A percentile compares a stretch with the other conserved stretches of the same genome.
Evolutionary conservation across 2,329 filamentous ascomycete species (phyloP).

Genomic region (Apiospora kogelbergensis): DNA sequence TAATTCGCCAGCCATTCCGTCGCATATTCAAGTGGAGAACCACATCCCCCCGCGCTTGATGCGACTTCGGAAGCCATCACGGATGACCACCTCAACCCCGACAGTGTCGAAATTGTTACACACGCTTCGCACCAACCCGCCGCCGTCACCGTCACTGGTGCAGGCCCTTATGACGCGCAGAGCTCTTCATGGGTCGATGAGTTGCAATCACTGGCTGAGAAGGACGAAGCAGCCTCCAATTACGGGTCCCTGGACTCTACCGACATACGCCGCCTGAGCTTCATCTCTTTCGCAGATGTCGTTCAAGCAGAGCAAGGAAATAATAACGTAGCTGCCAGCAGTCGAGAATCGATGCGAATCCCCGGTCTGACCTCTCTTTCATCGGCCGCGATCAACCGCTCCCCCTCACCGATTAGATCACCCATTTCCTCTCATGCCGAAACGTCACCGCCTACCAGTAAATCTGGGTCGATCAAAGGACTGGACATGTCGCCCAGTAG

Average conservation of each 20-base stretch:
- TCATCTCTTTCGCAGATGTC: slow-evolving; percentile 96
- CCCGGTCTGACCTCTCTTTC: slow-evolving; percentile 64
- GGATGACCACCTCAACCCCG: slow-evolving; percentile 78
- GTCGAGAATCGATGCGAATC: slow-evolving; percentile 69
- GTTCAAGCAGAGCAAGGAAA: slow-evolving; percentile 80
- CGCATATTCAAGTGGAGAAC: slow-evolving; percentile 92
- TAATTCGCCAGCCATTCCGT: slow-evolving; percentile 81
- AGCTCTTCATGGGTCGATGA: slow-evolving; percentile 58
- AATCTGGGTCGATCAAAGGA: slow-evolving; percentile 71
- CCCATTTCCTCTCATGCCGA: slow-evolving; percentile 70
- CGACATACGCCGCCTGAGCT: slow-evolving; percentile 82
- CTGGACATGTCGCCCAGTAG: slow-evolving; percentile 67
- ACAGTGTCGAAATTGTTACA: slow-evolving; percentile 90
- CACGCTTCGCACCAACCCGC: slow-evolving; percentile 83
- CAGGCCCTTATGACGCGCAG: slow-evolving; percentile 39
- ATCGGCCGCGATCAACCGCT: slow-evolving; percentile 58
- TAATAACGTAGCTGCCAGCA: slow-evolving; percentile 47
- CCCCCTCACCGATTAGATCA: slow-evolving; percentile 78
- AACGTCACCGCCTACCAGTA: slow-evolving; percentile 74
- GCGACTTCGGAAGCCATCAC: slow-evolving; percentile 92
- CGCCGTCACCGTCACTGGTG: slow-evolving; percentile 62
- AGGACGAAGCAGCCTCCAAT: slow-evolving; percentile 66
- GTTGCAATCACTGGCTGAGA: slow-evolving; percentile 52
- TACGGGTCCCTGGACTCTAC: slow-evolving; percentile 76
- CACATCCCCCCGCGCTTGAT: slow-evolving; percentile 90